A percentile compares a stretch with the other conserved stretches of the same genome.
These are phyloP conservation scores for Carex pumila DNA, from an alignment of 176 grass and related monocot species.

Conservation along the genomic window DNA sequence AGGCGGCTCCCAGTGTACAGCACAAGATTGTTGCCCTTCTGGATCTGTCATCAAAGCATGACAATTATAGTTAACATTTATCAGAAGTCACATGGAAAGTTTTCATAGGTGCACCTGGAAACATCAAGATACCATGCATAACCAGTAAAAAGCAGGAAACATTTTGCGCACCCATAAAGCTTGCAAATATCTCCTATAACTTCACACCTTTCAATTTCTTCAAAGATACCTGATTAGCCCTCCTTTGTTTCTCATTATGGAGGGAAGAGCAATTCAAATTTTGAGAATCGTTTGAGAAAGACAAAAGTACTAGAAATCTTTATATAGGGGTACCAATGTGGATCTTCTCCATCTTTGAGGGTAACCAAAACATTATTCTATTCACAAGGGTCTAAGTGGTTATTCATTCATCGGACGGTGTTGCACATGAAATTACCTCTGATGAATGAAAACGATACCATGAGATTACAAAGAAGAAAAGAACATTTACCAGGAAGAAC, in stretches of 20 bases:
- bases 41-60: slow-evolving; percentile 35
- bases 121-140: background rate
- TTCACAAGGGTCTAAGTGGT: background rate
- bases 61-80: background rate
- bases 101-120: background rate
- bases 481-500: slow-evolving; percentile 59
- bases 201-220: background rate
- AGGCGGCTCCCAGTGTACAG: slow-evolving; percentile 92
- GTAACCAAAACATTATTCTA: background rate
- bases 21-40: slow-evolving; percentile 69
- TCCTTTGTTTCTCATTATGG: background rate
- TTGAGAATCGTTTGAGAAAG: background rate
- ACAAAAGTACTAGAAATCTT: background rate
- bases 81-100: background rate
- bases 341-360: background rate
- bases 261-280: background rate
- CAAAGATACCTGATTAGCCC: background rate
- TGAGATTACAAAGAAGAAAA: background rate
- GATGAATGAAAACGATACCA: slow-evolving; percentile 8
- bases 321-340: background rate
- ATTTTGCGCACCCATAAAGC: background rate
- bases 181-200: background rate
- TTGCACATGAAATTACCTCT: background rate
- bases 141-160: background rate
- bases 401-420: background rate